Evolutionary conservation across 768 basidiomycete species (phyloP).

Genomic region (Holtermannia corniformis): DNA sequence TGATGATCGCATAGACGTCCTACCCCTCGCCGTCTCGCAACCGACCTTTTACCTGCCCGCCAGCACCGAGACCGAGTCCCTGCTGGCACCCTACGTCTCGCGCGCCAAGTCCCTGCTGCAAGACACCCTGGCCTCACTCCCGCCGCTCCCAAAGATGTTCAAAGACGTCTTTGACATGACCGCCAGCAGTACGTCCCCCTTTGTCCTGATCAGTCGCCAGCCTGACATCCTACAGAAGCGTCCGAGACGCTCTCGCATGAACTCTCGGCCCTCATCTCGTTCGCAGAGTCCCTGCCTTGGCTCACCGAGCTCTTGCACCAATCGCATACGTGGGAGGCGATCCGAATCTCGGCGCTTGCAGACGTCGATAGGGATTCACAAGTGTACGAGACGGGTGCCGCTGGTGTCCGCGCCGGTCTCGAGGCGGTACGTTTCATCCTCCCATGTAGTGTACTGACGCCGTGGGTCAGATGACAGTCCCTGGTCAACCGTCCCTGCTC

Average conservation of each 20-base stretch:
- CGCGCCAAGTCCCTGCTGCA: conserved; percentile 23
- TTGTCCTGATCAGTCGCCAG: not conserved
- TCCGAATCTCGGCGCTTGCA: conserved; percentile 28
- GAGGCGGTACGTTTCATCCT: conserved; percentile 20
- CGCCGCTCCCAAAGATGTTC: conserved; percentile 23
- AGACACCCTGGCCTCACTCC: conserved; percentile 24
- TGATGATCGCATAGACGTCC: conserved; percentile 26
- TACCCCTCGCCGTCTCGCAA: conserved; percentile 18
- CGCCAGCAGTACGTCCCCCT: conserved; percentile 26
- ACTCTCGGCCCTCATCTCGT: conserved; percentile 28
- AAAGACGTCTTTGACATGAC: conserved; percentile 34
- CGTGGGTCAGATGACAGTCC: conserved; percentile 27
- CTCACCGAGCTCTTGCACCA: conserved; percentile 9
- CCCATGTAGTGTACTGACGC: conserved; percentile 4
- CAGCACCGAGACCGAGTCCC: conserved; percentile 10
- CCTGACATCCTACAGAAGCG: conserved; percentile 16
- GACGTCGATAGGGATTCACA: conserved; percentile 17
- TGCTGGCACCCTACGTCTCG: conserved; percentile 34
- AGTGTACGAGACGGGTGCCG: conserved; percentile 27
- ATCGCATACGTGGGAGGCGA: conserved; percentile 29
- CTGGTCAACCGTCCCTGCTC: conserved; percentile 32
- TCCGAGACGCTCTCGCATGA: conserved; percentile 28
- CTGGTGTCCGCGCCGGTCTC: conserved; percentile 32
- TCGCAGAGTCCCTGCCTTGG: conserved; percentile 34
- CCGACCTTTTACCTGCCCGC: conserved; percentile 36